Conservation (phyloP, 2,329 filamentous ascomycete genomes). For the Penicillium janthinellum region DNA sequence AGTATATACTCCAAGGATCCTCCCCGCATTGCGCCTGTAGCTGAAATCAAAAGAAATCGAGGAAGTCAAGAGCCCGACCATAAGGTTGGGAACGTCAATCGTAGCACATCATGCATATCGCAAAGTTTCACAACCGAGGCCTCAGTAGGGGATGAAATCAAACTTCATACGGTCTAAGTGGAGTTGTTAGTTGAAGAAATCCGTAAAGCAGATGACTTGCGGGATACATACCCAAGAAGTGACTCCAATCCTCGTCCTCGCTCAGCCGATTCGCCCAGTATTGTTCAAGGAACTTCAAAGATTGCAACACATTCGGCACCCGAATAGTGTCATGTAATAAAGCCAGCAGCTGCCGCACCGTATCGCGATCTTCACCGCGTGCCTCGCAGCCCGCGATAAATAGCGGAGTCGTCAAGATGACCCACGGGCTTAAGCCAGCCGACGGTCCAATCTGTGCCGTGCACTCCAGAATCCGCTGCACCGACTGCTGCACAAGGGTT, state of each 20-base stretch:
- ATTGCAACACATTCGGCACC: slow-evolving; percentile 46
- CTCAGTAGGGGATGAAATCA: slow-evolving; percentile 34
- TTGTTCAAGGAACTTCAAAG: slow-evolving; percentile 44
- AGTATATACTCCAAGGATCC: background rate
- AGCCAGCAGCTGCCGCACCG: slow-evolving; percentile 35
- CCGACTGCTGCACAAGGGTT: slow-evolving; percentile 37
- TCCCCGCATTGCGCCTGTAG: background rate
- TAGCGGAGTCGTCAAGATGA: slow-evolving; percentile 47
- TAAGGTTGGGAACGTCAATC: slow-evolving; percentile 17
- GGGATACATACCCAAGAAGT: slow-evolving; percentile 38
- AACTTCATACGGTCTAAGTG: slow-evolving; percentile 37
- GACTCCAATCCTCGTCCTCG: slow-evolving; percentile 43
- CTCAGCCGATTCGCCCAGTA: slow-evolving; percentile 38
- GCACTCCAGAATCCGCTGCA: slow-evolving; percentile 44
- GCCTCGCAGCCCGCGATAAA: slow-evolving; percentile 49
- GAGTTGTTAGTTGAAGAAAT: slow-evolving; percentile 9
- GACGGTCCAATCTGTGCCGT: slow-evolving; percentile 42
- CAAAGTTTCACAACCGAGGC: background rate
- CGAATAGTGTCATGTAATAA: slow-evolving; percentile 44
- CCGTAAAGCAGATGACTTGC: background rate
- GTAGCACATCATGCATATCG: slow-evolving; percentile 20
- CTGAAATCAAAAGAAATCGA: background rate
- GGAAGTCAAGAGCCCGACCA: background rate
- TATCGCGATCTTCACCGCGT: slow-evolving; percentile 38
- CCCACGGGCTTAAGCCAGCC: slow-evolving; percentile 44